Evolutionary conservation across 805 yeast genomes (phyloP).

Genomic region (Myxozyma vanderwaltii): DNA sequence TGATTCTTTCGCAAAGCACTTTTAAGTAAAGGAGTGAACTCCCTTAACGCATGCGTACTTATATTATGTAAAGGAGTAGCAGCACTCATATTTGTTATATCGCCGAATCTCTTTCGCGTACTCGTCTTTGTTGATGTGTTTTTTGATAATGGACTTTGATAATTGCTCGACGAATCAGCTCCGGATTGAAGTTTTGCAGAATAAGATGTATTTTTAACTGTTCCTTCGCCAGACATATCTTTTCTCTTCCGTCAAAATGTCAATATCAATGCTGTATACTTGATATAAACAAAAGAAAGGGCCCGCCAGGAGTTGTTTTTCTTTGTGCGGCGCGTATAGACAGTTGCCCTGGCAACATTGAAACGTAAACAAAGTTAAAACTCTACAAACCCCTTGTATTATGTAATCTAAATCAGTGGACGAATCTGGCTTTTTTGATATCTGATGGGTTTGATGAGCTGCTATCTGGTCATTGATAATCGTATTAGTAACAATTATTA

Average conservation of each 20-base stretch:
- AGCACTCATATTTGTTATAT: slow-evolving; percentile 2
- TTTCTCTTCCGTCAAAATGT: no score
- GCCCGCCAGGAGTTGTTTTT: background rate
- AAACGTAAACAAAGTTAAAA: background rate
- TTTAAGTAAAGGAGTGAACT: slow-evolving; percentile 29
- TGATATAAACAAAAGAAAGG: background rate
- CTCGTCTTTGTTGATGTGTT: no score
- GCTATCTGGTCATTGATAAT: no score
- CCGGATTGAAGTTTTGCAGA: slow-evolving; percentile 5
- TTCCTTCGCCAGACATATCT: slow-evolving; percentile 1
- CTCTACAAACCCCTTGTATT: background rate
- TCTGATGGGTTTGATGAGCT: background rate
- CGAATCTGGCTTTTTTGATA: background rate
- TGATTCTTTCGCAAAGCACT: slow-evolving; percentile 19
- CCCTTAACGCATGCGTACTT: slow-evolving; percentile 7
- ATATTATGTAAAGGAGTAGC: background rate
- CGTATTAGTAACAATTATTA: no score
- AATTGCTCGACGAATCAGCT: background rate
- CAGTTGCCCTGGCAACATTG: slow-evolving; percentile 4
- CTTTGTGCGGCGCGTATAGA: slow-evolving; percentile 2
- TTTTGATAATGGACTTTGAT: background rate
- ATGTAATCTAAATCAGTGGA: no score
- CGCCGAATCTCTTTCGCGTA: background rate
- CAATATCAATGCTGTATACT: no score
- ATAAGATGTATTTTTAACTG: background rate